Evolutionary conservation across 768 basidiomycete species (phyloP), one percentile per base, ranked within the genome.

Genomic region (Chalciporus pseudorubinellus): DNA sequence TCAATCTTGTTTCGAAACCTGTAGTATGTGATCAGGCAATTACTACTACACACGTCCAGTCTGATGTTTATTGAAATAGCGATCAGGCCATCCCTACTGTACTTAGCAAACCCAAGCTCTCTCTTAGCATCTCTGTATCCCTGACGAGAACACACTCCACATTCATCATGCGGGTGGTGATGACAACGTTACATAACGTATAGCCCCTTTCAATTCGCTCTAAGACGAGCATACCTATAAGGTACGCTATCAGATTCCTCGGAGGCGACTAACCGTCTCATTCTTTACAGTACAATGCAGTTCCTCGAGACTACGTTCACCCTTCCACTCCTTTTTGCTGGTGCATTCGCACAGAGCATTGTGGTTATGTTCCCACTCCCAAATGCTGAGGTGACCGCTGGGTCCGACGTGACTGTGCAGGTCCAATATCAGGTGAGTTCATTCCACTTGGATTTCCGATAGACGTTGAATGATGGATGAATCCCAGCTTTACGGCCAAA

Each of bases 371-470:
- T 26, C 12, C 52, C 52, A 10, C 16, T 36, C 9, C 39, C 52
- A 6, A 70, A 71, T 3, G 58, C 69, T 3, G 53, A 60, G 24
- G 67, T 80, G 11, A 31, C 48, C 1, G 58, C 69, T 18, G 77
- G 77, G 16, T 59, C 60, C 1, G 57, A 61, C 19, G 36, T 79
- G 44, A 71, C 67, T 6, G 71, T 79, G 8, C 71, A 75, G 46
- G 59, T 79, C n/a, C 73, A 73, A 47, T 67, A 69, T 51, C 74
- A 72, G 7, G 77, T 77, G 56, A 11, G 47, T 13, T 31, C 28
- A 19, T 31, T 8, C 43, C 43, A 6, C 33, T 9, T 16, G 6
- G 13, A 16, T 4, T 14, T 34, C 13, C 7, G 3, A n/a, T 14
- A 3, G 16, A 14, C 13, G 33, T n/a, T 6, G 31, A 8, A 33